Evolutionary conservation across 2,329 filamentous ascomycete species (phyloP).

Genomic region (Pyrenochaeta sp.): DNA sequence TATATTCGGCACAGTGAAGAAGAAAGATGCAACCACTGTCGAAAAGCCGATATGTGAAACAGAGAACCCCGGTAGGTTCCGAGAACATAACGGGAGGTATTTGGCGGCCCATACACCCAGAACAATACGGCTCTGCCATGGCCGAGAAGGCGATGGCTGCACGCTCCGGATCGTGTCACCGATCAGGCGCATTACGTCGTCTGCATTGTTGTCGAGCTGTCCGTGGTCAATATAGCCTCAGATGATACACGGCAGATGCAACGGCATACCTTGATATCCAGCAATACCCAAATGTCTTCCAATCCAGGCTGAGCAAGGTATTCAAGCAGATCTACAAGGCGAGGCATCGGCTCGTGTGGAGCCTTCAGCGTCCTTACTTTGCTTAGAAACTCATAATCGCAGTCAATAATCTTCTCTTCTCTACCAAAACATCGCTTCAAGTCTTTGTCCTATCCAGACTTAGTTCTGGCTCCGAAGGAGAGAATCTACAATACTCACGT

Average conservation of each 20-base stretch:
- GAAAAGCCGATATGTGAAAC: slow-evolving; percentile 74
- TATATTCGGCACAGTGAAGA: slow-evolving; percentile 71
- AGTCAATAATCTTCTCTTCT: slow-evolving; percentile 75
- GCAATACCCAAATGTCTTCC: slow-evolving; percentile 77
- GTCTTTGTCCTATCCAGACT: slow-evolving; percentile 67
- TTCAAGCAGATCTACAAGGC: slow-evolving; percentile 75
- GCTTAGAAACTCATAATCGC: slow-evolving; percentile 76
- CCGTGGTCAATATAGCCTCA: slow-evolving; percentile 8
- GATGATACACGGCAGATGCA: neutral
- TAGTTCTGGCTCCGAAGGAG: slow-evolving; percentile 2
- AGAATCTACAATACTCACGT: slow-evolving; percentile 61
- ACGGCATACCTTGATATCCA: slow-evolving; percentile 81
- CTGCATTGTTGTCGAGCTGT: slow-evolving; percentile 73
- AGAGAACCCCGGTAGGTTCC: slow-evolving; percentile 68
- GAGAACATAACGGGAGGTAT: slow-evolving; percentile 70
- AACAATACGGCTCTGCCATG: slow-evolving; percentile 77
- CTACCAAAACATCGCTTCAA: slow-evolving; percentile 83
- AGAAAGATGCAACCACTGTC: slow-evolving; percentile 71
- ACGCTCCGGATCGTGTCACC: slow-evolving; percentile 67
- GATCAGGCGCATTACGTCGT: slow-evolving; percentile 74
- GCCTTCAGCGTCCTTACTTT: slow-evolving; percentile 70
- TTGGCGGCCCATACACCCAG: slow-evolving; percentile 84
- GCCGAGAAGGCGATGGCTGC: slow-evolving; percentile 50
- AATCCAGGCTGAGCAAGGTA: slow-evolving; percentile 71
- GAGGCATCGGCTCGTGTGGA: slow-evolving; percentile 75